A percentile compares a stretch with the other conserved stretches of the same genome.
These are phyloP conservation scores for Lentinula sp. DNA, from an alignment of 768 basidiomycete species.

Conservation along the genomic window DNA sequence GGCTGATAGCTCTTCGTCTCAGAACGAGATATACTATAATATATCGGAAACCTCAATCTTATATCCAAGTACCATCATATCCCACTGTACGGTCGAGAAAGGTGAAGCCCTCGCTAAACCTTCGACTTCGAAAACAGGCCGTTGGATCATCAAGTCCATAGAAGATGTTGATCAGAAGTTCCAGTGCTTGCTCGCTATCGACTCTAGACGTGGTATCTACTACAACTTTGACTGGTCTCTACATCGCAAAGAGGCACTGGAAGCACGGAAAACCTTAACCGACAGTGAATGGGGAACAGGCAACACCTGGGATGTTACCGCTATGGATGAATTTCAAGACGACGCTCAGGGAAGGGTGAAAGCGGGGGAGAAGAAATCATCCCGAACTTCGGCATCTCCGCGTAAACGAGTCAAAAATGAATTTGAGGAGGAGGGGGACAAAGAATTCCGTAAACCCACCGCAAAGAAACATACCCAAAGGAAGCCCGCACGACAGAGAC, in stretches of 20 bases:
- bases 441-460: neutral
- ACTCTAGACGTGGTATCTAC: constrained; percentile 54
- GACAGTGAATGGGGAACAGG: constrained; percentile 31
- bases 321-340: neutral
- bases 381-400: neutral
- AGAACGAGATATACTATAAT: constrained; percentile 79
- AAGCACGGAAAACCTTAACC: constrained; percentile 21
- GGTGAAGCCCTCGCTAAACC: constrained; percentile 16
- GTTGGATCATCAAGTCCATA: constrained; percentile 5
- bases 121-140: constrained; percentile 7
- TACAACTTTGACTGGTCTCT: constrained; percentile 56
- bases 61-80: constrained; percentile 43
- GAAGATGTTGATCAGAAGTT: constrained; percentile 28
- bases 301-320: constrained; percentile 38
- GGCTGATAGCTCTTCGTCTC: neutral
- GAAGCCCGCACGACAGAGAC: neutral
- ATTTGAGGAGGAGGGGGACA: neutral
- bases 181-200: constrained; percentile 54
- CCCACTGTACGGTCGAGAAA: constrained; percentile 42
- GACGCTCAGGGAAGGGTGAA: neutral
- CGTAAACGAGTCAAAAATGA: neutral
- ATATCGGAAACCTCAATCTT: constrained; percentile 42
- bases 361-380: neutral
- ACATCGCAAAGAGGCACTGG: constrained; percentile 37
- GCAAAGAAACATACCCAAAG: neutral